phyloP scores from a whole-genome alignment of 1,284 basidiomycete genomes.

The Agaricales sp. region DNA sequence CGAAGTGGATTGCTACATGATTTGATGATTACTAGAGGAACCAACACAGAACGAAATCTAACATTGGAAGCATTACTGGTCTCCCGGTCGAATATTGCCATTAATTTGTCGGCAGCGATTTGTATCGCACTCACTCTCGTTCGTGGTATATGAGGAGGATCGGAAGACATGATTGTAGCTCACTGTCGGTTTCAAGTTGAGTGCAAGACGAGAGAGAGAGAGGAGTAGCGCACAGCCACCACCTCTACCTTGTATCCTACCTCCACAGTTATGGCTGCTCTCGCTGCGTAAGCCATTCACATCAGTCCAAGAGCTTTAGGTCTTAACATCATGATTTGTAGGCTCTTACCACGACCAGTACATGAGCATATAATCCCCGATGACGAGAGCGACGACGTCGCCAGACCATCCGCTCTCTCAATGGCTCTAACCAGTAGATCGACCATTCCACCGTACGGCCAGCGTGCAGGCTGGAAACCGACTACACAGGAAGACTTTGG shows the following conservation, averaged over 20 bases:
- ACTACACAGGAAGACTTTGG: slow-evolving; percentile 76
- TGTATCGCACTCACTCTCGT: not conserved
- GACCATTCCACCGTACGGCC: slow-evolving; percentile 73
- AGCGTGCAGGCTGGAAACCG: slow-evolving; percentile 83
- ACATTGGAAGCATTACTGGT: not conserved
- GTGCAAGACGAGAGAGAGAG: not conserved
- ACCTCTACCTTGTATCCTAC: slow-evolving; percentile 8
- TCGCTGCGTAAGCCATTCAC: slow-evolving; percentile 38
- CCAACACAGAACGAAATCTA: not conserved
- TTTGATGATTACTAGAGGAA: not conserved
- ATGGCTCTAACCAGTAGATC: slow-evolving; percentile 42
- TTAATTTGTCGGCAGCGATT: not conserved
- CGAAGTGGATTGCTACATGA: not conserved
- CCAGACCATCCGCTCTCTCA: slow-evolving; percentile 24
- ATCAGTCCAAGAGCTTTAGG: not conserved
- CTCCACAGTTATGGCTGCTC: slow-evolving; percentile 38
- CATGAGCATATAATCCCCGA: slow-evolving; percentile 44
- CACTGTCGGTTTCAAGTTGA: not conserved
- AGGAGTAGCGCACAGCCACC: slow-evolving; percentile 3
- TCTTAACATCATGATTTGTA: slow-evolving; percentile 15
- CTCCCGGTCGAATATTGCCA: not conserved
- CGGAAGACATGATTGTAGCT: not conserved
- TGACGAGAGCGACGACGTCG: slow-evolving; percentile 40
- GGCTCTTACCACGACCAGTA: slow-evolving; percentile 59
- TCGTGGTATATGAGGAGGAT: not conserved